Conservation (phyloP, 805 yeast genomes). For the Lipomyces anomalus region DNA sequence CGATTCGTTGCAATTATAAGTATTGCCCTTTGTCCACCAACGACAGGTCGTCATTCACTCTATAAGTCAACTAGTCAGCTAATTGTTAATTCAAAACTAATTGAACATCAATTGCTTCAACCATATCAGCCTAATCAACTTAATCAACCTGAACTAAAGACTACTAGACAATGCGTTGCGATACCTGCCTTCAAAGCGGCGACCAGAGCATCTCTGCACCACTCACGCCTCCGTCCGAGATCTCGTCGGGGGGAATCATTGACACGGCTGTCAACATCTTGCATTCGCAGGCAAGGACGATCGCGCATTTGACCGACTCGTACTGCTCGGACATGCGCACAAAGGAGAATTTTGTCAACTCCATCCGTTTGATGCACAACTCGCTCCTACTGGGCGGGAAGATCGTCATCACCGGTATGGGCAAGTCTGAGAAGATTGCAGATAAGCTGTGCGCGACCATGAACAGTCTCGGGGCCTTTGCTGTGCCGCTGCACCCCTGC, state of each 20-base stretch:
- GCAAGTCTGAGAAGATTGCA: slow-evolving; percentile 77
- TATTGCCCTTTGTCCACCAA: too few species aligned
- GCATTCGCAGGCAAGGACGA: slow-evolving; percentile 35
- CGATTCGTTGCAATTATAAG: too few species aligned
- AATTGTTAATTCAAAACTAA: too few species aligned
- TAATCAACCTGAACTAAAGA: too few species aligned
- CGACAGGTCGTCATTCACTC: too few species aligned
- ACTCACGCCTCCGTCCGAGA: slow-evolving; percentile 46
- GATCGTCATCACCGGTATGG: slow-evolving; percentile 74
- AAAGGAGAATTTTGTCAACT: slow-evolving; percentile 29
- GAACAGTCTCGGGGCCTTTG: slow-evolving; percentile 67
- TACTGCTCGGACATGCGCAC: slow-evolving; percentile 27
- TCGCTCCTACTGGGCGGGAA: slow-evolving; percentile 53
- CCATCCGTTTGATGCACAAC: slow-evolving; percentile 35
- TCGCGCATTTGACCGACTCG: slow-evolving; percentile 29
- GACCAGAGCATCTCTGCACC: slow-evolving; percentile 1
- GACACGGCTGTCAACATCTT: slow-evolving; percentile 36
- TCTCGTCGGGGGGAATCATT: slow-evolving; percentile 46
- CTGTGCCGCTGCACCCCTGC: slow-evolving; percentile 68
- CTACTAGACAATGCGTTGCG: background rate
- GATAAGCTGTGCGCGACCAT: slow-evolving; percentile 74
- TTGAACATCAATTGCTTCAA: too few species aligned
- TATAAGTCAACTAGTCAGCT: too few species aligned
- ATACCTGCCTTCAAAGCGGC: background rate
- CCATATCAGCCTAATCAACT: too few species aligned